Base-by-base conservation (phyloP, 2,329 filamentous ascomycete species). In the Colletotrichum plurivorum region DNA sequence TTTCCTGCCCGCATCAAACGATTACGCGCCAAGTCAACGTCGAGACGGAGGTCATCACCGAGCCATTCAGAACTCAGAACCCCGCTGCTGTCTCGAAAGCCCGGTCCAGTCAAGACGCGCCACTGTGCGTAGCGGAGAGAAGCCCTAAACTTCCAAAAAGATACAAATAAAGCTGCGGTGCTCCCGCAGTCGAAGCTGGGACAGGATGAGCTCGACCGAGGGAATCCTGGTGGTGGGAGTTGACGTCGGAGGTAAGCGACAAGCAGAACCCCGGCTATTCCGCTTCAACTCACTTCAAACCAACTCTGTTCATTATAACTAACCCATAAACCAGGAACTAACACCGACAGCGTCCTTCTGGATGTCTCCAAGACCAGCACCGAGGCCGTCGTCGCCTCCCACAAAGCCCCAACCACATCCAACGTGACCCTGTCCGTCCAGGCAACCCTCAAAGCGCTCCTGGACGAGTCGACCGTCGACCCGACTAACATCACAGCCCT, bases 311-410 rank as follows among this genome's bases (percentile, higher is more conserved):
- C 15, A 3, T 6, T 15, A 43, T 41, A 9, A 5, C 46, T 7
- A 62, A 55, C 49, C 7, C 15, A 22, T 22, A 22, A 20, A 1
- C 10, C 49, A 71, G 85, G 84, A 27, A 88, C 85, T 54, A 88
- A 87, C 71, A 88, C 85, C 7, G 86, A 88, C 64, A 84, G 84
- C 13, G 85, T 86, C 25, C 77, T 87, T 18, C 77, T 88, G 16
- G 83, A 88, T 67, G 59, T 71, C 15, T 71, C 67, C 2, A 58
- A 55, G 18, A 54, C 63, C 15, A 62, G 70, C 31, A 63, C 59
- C 5, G 57, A 58, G 25, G 70, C 70, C 41, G 70, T 71, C 3
- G 20, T 71, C 4, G 68, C 70, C 2, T 71, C 70, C 25, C 77
- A 86, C 74, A 87, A 88, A 73, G 76, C 84, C 1, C 78, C 81